Conservation (phyloP, 352 stramenopile genomes). For the Phytophthora pinifolia region DNA sequence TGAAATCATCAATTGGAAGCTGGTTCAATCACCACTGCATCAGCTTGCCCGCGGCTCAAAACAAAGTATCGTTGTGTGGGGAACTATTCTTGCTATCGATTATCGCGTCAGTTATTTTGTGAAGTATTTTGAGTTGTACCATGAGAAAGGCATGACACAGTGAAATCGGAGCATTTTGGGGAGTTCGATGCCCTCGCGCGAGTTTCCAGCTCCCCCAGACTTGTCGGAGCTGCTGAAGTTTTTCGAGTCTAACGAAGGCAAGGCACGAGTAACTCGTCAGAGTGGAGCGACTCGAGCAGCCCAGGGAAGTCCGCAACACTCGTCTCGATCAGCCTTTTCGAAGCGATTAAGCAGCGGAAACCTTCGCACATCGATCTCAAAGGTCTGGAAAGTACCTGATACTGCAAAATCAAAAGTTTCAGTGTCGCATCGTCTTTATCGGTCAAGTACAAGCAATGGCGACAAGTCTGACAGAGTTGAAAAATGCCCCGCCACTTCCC, state of each 20-base stretch:
- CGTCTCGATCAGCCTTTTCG: constrained; percentile 4
- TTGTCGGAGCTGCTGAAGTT: constrained; percentile 51
- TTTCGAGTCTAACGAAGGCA: constrained; percentile 36
- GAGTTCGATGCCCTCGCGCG: constrained; percentile 20
- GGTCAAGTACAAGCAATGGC: constrained; percentile 6
- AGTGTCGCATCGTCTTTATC: background rate
- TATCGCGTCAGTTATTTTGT: constrained; percentile 17
- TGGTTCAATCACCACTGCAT: background rate
- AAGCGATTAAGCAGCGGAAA: constrained; percentile 2
- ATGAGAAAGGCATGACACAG: background rate
- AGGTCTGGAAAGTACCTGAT: background rate
- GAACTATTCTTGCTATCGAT: constrained; percentile 21
- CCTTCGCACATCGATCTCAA: background rate
- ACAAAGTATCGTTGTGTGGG: no score
- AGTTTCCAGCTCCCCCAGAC: constrained; percentile 42
- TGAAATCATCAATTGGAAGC: constrained; percentile 14
- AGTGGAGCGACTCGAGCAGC: background rate
- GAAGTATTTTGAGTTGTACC: constrained; percentile 17
- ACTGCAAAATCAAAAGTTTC: constrained; percentile 4
- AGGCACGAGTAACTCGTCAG: constrained; percentile 22
- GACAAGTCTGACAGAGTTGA: constrained; percentile 6
- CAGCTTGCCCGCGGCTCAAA: no score
- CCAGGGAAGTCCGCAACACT: constrained; percentile 2
- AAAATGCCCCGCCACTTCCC: background rate
- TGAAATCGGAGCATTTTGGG: constrained; percentile 1